Evolutionary conservation across 805 yeast genomes (phyloP).

Genomic region (Ogataea neopini): DNA sequence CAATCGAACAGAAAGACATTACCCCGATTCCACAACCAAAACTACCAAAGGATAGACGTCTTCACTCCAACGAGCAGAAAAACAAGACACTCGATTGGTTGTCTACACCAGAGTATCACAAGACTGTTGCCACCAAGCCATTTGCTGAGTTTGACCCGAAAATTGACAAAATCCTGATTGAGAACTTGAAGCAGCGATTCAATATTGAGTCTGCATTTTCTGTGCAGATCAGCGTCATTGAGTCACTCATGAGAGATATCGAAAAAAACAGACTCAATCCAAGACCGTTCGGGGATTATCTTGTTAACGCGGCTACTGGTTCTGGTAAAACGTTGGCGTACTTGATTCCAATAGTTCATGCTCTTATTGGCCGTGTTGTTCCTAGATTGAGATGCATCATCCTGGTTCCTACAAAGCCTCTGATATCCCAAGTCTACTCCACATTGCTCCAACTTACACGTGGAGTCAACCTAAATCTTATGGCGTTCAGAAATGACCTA

Average conservation of each 20-base stretch:
- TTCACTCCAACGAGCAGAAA: slow-evolving; percentile 36
- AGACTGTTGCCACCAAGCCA: slow-evolving; percentile 46
- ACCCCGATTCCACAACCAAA: slow-evolving; percentile 87
- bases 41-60: slow-evolving; percentile 52
- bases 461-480: slow-evolving; percentile 67
- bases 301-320: slow-evolving; percentile 94
- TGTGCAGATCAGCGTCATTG: slow-evolving; percentile 70
- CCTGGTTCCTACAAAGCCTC: slow-evolving; percentile 87
- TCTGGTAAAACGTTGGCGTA: slow-evolving; percentile 95
- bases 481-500: slow-evolving; percentile 57
- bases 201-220: slow-evolving; percentile 66
- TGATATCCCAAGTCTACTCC: slow-evolving; percentile 76
- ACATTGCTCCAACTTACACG: slow-evolving; percentile 59
- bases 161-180: slow-evolving; percentile 43
- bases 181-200: slow-evolving; percentile 45
- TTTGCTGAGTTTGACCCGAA: slow-evolving; percentile 48
- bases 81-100: slow-evolving; percentile 61
- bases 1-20: slow-evolving; percentile 42
- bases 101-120: slow-evolving; percentile 58
- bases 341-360: slow-evolving; percentile 76
- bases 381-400: slow-evolving; percentile 76
- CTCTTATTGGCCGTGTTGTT: slow-evolving; percentile 60
- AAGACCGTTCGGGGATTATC: slow-evolving; percentile 66
- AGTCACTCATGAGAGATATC: slow-evolving; percentile 46
- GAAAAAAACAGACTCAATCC: slow-evolving; percentile 45